Evolutionary conservation across 1,139 yeast genomes (phyloP).

Genomic region (Insectozyma bohioensis): DNA sequence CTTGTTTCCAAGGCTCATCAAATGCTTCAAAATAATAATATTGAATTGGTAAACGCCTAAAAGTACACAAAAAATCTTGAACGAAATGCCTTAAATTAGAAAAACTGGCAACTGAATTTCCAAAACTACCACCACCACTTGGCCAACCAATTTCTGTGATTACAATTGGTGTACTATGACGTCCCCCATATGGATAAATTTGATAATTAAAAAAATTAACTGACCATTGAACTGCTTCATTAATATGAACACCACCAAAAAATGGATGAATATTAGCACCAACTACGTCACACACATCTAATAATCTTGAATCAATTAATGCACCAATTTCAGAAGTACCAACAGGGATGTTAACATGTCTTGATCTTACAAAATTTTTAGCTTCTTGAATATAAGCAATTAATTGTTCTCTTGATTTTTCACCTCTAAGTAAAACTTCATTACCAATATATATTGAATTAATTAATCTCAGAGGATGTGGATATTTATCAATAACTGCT

Average conservation of each 20-base stretch:
- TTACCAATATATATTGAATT: slow-evolving; percentile 61
- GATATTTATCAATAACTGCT: slow-evolving; percentile 41
- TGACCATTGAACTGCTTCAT: slow-evolving; percentile 55
- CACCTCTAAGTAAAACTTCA: slow-evolving; percentile 60
- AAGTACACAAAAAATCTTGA: slow-evolving; percentile 52
- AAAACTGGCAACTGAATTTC: slow-evolving; percentile 47
- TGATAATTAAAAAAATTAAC: slow-evolving; percentile 48
- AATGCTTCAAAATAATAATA: slow-evolving; percentile 73
- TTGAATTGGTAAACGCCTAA: slow-evolving; percentile 33
- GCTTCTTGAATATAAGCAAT: slow-evolving; percentile 44
- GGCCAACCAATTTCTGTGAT: slow-evolving; percentile 78
- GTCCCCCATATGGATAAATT: slow-evolving; percentile 28
- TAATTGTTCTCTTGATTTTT: slow-evolving; percentile 38
- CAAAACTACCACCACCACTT: slow-evolving; percentile 52
- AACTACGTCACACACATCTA: slow-evolving; percentile 49
- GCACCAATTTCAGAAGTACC: slow-evolving; percentile 61
- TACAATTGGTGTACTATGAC: slow-evolving; percentile 30
- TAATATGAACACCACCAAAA: slow-evolving; percentile 57
- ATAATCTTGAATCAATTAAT: slow-evolving; percentile 30
- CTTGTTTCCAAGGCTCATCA: slow-evolving; percentile 69
- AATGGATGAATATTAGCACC: slow-evolving; percentile 73
- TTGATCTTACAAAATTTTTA: slow-evolving; percentile 32
- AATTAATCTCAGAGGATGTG: slow-evolving; percentile 36
- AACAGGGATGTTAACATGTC: slow-evolving; percentile 44
- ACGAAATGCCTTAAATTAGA: slow-evolving; percentile 48